Conservation (phyloP, 768 basidiomycete genomes). For the Lactifluus volemus region DNA sequence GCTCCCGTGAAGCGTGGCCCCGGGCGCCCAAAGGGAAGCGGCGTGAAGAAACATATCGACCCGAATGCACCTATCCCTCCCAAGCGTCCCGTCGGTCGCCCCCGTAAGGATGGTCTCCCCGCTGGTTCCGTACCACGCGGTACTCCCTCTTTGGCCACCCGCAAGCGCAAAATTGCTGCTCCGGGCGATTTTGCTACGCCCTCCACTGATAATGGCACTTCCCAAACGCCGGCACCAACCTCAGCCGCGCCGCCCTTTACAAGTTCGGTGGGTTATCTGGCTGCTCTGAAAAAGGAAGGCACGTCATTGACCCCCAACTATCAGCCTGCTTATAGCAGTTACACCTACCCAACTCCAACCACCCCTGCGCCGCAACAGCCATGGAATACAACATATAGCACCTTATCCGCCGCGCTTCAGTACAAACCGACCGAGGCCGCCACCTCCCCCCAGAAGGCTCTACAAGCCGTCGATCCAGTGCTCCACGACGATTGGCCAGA, state of each 20-base stretch:
- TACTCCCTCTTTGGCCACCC: slow-evolving; percentile 24
- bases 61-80: slow-evolving; percentile 40
- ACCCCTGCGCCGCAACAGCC: slow-evolving; percentile 9
- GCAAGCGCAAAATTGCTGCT: slow-evolving; percentile 20
- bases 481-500: slow-evolving; percentile 60
- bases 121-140: slow-evolving; percentile 54
- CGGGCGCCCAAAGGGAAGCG: slow-evolving; percentile 73
- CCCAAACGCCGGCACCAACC: slow-evolving; percentile 6
- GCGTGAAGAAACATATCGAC: slow-evolving; percentile 47
- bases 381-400: slow-evolving; percentile 18
- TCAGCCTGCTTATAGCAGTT: slow-evolving; percentile 10
- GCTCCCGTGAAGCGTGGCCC: slow-evolving; percentile 54
- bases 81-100: slow-evolving; percentile 74
- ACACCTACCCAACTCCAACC: slow-evolving; percentile 13
- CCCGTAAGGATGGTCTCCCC: slow-evolving; percentile 74
- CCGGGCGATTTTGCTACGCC: slow-evolving; percentile 27
- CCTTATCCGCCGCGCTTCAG: slow-evolving; percentile 18
- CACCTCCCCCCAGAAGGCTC: neutral
- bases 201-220: neutral
- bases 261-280: slow-evolving; percentile 11
- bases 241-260: slow-evolving; percentile 11
- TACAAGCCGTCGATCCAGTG: slow-evolving; percentile 21
- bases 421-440: slow-evolving; percentile 15
- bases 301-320: neutral
- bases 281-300: neutral